Evolutionary conservation across 306 rosid species (phyloP), one percentile per base, ranked within the genome.

Genomic region (Quercus agrifolia): DNA sequence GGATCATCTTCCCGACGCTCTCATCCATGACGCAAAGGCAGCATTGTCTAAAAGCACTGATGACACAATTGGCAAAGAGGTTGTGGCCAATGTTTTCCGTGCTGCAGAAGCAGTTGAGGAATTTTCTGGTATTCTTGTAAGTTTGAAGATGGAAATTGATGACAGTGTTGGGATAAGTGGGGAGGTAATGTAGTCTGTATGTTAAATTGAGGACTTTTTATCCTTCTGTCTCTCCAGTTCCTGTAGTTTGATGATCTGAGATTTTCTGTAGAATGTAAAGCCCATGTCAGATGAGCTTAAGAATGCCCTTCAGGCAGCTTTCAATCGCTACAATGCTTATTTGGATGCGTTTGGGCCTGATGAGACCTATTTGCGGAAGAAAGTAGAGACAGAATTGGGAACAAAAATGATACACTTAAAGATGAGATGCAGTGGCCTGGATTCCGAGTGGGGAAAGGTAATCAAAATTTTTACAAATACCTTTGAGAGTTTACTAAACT

Each of bases 361-460:
- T 28, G 98, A 95, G 86, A 81, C 31, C 78, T 95, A 88, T 86
- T 88, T 95, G 86, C 85, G 88, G 82, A 94, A 94, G 94, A 94
- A 94, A 87, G 97, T 94, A 70, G 99, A 95, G 87, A 84, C 80
- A 30, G 98, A 95, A 79, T 84, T 95, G 86, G 99, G 99, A 35
- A 58, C 97, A 74, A 88, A 88, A 89, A 76, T 95, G 97, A 91
- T 95, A 78, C 87, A 91, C 86, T 85, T 95, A 79, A 95, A 95
- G 86, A 91, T 95, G 96, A 89, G 99, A 84, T 93, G 94, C 87
- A 74, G 97, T 74, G 92, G 94, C 78, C 83, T 95, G 27, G 93
- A 86, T 52, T 76, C 97, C 35, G 94, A 89, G 82, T 95, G 99
- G 99, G 98, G 97, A 82, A 91, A 93, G 98, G 99, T 95, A 89